phyloP scores from a whole-genome alignment of 2,329 filamentous ascomycete species.

The Ophioceras dolichostomum region DNA sequence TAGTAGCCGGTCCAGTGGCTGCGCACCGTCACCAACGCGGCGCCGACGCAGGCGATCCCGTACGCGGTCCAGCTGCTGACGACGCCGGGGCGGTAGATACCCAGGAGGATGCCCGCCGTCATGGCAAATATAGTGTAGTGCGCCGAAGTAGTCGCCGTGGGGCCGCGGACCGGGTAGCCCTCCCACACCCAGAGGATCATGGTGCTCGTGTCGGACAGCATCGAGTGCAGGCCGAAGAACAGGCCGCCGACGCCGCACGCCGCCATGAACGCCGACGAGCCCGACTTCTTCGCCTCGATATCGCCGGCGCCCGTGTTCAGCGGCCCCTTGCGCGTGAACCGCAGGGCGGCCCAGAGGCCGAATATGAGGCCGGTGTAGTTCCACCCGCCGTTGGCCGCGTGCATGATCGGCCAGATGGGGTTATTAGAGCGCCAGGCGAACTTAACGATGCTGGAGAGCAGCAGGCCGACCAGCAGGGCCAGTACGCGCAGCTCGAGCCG shows the following conservation, averaged over 20 bases:
- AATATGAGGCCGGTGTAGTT: constrained; percentile 73
- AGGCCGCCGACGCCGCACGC: constrained; percentile 71
- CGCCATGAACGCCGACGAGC: constrained; percentile 61
- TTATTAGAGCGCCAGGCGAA: constrained; percentile 94
- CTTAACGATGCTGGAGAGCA: constrained; percentile 79
- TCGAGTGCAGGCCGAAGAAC: constrained; percentile 80
- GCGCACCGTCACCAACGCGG: constrained; percentile 63
- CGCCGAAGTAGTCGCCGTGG: constrained; percentile 80
- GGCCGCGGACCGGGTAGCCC: constrained; percentile 81
- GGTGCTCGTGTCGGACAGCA: constrained; percentile 93
- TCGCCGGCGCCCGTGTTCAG: constrained; percentile 6
- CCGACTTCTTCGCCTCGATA: constrained; percentile 32
- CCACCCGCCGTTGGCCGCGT: constrained; percentile 80
- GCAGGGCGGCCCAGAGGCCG: constrained; percentile 61
- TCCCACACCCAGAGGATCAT: constrained; percentile 99
- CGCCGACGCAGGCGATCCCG: constrained; percentile 65
- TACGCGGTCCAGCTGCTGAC: constrained; percentile 71
- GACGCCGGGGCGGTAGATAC: constrained; percentile 60
- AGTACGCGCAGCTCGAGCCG: constrained; percentile 73
- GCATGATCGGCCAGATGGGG: constrained; percentile 91
- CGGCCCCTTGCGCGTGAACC: constrained; percentile 59
- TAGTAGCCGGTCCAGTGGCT: constrained; percentile 84
- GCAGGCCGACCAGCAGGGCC: constrained; percentile 69
- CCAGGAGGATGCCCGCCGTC: constrained; percentile 66
- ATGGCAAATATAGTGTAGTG: constrained; percentile 78